phyloP scores from a whole-genome alignment of 192 early-diverging fungal genomes.

The Ambispora gerdemannii region DNA sequence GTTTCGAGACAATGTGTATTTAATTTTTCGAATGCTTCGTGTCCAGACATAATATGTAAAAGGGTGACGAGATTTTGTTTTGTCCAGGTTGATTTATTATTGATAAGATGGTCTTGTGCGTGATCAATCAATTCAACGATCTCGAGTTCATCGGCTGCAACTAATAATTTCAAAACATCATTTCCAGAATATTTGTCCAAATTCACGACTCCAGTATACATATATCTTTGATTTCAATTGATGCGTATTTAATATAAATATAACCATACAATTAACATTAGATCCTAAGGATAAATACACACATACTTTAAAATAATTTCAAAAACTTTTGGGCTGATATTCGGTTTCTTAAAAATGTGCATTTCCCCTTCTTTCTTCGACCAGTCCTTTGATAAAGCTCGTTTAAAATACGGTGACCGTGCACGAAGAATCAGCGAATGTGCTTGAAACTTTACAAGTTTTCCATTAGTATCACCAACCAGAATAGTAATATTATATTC shows the following conservation, averaged over 20 bases:
- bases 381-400: constrained; percentile 4
- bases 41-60: neutral
- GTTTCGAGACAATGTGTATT: neutral
- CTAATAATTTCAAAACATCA: neutral
- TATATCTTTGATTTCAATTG: neutral
- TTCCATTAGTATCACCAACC: neutral
- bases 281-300: neutral
- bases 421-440: neutral
- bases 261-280: neutral
- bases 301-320: neutral
- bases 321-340: neutral
- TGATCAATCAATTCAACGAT: neutral
- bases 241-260: neutral
- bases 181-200: neutral
- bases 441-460: neutral
- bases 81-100: neutral
- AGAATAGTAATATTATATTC: neutral
- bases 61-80: neutral
- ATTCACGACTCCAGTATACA: neutral
- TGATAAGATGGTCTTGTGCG: neutral
- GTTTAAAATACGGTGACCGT: neutral
- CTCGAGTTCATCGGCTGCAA: neutral
- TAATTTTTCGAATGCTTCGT: neutral
- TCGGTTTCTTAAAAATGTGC: neutral
- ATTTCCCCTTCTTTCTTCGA: neutral